Base-by-base conservation (phyloP, 768 basidiomycete species). In the Lactarius hatsudake region DNA sequence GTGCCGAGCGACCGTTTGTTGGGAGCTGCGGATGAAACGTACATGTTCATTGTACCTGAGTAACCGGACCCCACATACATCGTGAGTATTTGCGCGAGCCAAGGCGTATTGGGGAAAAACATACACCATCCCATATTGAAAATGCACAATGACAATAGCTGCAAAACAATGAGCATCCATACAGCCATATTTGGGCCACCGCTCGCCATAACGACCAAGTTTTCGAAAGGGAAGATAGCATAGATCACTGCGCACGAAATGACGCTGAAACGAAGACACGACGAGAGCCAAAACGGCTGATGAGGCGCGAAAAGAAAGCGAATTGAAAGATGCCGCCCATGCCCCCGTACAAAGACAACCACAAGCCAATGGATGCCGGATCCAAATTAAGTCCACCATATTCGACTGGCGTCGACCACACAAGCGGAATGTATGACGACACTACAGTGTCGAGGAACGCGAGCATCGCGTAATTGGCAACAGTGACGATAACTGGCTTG, bases 1-100 rank as follows among this genome's bases (percentile, higher is more conserved):
- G 87, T 83, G 12, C 89, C 89, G 9, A 90, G 80, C 7, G 86
- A 84, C 12, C 83, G 82, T 32, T 81, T 81, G 62, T 87, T 87
- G 1, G 89, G 88, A 0, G 88, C 78, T 9, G 88, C 81, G 5
- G 83, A 83, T 9, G 83, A 80, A 64, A 90, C 85, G 68, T 84
- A 88, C 61, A 90, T 87, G 74, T 88, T 88, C n/a, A 89, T 75
- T 57, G 86, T 83, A 32, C 87, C 89, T 89, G 63, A 34, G 34
- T 10, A 34, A 34, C 20, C 1, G n/a, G n/a, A n/a, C n/a, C n/a
- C n/a, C n/a, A n/a, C n/a, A n/a, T n/a, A n/a, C n/a, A n/a, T n/a
- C 15, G 6, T 56, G 20, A 56, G 30, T 18, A 34, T 30, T 18
- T 20, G 30, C 4, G 13, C 34, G 2, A 10, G 7, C 0, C 0